Conservation (phyloP, 2,329 filamentous ascomycete species). For the Aspergillus latus region DNA sequence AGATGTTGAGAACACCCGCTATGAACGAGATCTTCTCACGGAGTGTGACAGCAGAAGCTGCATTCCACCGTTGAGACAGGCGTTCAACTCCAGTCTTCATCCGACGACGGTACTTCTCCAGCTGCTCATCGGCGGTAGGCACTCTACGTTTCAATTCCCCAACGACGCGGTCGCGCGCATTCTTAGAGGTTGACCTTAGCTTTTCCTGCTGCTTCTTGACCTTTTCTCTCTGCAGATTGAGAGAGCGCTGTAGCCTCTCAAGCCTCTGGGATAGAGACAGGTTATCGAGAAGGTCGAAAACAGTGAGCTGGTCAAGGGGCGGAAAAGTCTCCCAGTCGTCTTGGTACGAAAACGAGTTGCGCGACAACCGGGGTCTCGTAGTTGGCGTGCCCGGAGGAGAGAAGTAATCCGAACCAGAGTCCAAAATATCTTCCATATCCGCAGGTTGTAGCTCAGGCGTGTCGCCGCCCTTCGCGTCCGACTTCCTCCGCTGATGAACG, state of each 20-base stretch:
- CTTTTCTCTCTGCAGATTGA: constrained; percentile 80
- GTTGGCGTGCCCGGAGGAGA: constrained; percentile 32
- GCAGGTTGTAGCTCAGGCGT: constrained; percentile 28
- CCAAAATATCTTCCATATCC: constrained; percentile 27
- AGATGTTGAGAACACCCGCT: constrained; percentile 93
- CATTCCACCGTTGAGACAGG: constrained; percentile 80
- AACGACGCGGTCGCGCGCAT: constrained; percentile 84
- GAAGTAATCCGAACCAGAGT: constrained; percentile 32
- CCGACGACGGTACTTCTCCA: constrained; percentile 83
- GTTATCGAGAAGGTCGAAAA: constrained; percentile 94
- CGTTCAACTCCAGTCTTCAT: constrained; percentile 90
- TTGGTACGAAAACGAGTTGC: constrained; percentile 86
- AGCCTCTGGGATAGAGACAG: constrained; percentile 84
- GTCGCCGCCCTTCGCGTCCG: constrained; percentile 23
- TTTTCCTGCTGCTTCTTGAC: constrained; percentile 80
- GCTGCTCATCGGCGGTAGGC: constrained; percentile 84
- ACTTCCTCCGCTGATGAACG: constrained; percentile 23
- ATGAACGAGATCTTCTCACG: constrained; percentile 97
- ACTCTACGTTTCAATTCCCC: constrained; percentile 88
- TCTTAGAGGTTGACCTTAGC: constrained; percentile 70
- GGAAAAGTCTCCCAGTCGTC: constrained; percentile 86
- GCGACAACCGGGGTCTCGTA: constrained; percentile 55
- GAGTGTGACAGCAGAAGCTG: constrained; percentile 81
- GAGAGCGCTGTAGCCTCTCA: constrained; percentile 81
- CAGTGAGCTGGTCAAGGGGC: constrained; percentile 81